Evolutionary conservation across 164 flowering plant species (phyloP), one percentile per base, ranked within the genome.

Genomic region (Hamamelis virginiana): DNA sequence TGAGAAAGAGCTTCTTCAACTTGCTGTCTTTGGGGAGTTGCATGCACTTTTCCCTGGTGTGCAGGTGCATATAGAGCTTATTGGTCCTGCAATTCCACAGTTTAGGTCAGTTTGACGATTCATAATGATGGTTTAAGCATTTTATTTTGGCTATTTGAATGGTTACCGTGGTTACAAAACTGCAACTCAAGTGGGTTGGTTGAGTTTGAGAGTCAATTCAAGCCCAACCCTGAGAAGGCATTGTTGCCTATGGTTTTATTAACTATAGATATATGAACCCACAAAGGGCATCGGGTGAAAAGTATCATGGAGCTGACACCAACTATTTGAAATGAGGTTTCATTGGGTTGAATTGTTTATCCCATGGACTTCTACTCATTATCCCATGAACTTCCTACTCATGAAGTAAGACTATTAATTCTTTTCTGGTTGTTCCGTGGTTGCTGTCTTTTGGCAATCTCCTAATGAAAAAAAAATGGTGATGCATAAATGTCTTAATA

Each of bases 31-130:
- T 72, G 84, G 81, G 15, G 99, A 96, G 77, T 74, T 96, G 80
- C 82, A 28, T 76, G 86, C 96, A 26, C 94, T 96, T 63, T 83
- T 93, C 71, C 94, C 96, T 74, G 82, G 84, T 47, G 71, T 82
- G 46, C 71, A 80, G 47, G 68, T 93, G 72, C 83, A 80, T 63
- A 78, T 96, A 25, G 92, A 90, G 43, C 70, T 96, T 64, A 69
- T 96, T 76, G 99, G 99, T 65, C 98, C 99, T 75, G 86, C 83
- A 64, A 74, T 96, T 72, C 96, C 99, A 45, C 69, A 76, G 62
- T 38, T 73, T 53, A 87, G 91, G 98, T 88, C 59, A 66, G 84
- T 62, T 69, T 25, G 44, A 52, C 44, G 52, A 48, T 65, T 66
- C 58, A n/a, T n/a, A 21, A 18, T 56, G 38, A 26, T 19, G 6